These are phyloP conservation scores for Lichtheimia hyalospora DNA, from an alignment of 371 early-diverging fungal genomes.

Conservation along the genomic window DNA sequence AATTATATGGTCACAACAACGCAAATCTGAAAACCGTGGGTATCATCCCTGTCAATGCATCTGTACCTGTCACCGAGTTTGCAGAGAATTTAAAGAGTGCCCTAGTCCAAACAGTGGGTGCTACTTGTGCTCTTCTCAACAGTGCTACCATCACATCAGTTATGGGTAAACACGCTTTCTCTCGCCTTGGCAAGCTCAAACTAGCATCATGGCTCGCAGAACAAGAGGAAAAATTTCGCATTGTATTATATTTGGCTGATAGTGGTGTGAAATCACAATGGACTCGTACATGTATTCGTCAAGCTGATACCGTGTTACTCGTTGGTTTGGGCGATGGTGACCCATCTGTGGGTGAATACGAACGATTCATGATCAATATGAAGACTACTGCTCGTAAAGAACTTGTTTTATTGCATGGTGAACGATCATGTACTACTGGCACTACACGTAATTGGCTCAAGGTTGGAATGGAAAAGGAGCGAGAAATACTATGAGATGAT, in stretches of 20 bases:
- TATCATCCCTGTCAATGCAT: constrained; percentile 82
- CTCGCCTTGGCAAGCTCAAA: constrained; percentile 87
- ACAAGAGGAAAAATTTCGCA: constrained; percentile 84
- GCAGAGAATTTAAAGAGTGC: constrained; percentile 79
- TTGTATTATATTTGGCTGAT: constrained; percentile 94
- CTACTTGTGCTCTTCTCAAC: constrained; percentile 75
- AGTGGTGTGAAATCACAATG: constrained; percentile 88
- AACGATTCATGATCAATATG: constrained; percentile 86
- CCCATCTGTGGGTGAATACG: constrained; percentile 89
- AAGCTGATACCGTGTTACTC: constrained; percentile 92
- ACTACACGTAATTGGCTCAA: constrained; percentile 91
- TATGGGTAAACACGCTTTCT: constrained; percentile 92
- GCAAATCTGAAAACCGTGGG: constrained; percentile 92
- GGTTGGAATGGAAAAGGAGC: constrained; percentile 21
- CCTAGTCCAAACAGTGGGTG: constrained; percentile 70
- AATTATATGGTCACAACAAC: constrained; percentile 74
- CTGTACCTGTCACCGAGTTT: constrained; percentile 89
- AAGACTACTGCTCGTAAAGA: constrained; percentile 97
- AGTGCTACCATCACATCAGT: constrained; percentile 76
- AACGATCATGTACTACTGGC: constrained; percentile 76
- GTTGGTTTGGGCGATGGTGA: constrained; percentile 91
- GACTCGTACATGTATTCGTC: constrained; percentile 96
- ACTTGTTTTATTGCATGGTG: constrained; percentile 85
- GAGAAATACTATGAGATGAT: not conserved
- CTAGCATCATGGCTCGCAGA: constrained; percentile 90